Percentiles rank a stretch among this genome's conserved stretches.
Conservation (phyloP, 257 asterid species). For the Plantago major region DNA sequence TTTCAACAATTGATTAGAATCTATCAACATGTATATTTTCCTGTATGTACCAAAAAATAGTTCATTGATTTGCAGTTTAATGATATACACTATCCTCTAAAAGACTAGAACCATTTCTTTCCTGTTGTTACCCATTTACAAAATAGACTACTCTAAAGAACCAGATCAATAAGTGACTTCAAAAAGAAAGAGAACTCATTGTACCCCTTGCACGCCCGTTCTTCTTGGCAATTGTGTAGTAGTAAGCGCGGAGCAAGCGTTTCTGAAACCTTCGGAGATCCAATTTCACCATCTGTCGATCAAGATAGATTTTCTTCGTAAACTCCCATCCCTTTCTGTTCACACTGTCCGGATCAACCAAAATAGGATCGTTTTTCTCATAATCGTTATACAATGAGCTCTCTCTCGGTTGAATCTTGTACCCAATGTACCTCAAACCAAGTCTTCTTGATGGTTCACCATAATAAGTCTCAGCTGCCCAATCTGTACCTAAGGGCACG, state of each 20-base stretch:
- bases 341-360: constrained; percentile 54
- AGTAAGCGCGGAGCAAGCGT: constrained; percentile 56
- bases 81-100: constrained; percentile 24
- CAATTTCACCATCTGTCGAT: constrained; percentile 62
- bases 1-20: constrained; percentile 4
- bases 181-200: constrained; percentile 9
- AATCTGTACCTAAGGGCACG: constrained; percentile 70
- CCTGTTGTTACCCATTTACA: constrained; percentile 29
- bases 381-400: constrained; percentile 73
- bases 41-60: constrained; percentile 22
- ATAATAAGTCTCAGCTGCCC: constrained; percentile 80
- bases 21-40: neutral
- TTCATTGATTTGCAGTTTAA: constrained; percentile 4
- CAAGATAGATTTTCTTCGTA: constrained; percentile 75
- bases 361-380: constrained; percentile 47
- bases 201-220: constrained; percentile 29
- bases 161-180: constrained; percentile 16
- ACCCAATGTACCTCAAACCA: constrained; percentile 66
- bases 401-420: constrained; percentile 67
- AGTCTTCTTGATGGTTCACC: constrained; percentile 66
- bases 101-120: constrained; percentile 19
- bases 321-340: constrained; percentile 68
- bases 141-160: constrained; percentile 7
- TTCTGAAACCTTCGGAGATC: constrained; percentile 59
- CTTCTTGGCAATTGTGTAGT: constrained; percentile 41